A percentile compares a stretch with the other conserved stretches of the same genome.
These are phyloP conservation scores for Fusarium succisae DNA, from an alignment of 2,329 filamentous ascomycete genomes.

Conservation along the genomic window DNA sequence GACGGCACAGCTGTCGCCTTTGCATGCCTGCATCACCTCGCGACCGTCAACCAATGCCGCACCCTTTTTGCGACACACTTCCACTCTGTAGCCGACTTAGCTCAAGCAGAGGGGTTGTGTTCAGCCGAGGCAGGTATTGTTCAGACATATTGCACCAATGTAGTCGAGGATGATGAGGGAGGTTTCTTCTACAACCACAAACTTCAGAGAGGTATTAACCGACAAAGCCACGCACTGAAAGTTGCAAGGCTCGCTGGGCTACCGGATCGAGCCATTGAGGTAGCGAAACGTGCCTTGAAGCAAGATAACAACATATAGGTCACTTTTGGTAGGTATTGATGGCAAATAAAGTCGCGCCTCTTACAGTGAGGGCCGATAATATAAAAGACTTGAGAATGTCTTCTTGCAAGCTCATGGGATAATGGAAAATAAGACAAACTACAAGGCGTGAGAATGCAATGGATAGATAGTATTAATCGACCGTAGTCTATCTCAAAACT, in stretches of 20 bases:
- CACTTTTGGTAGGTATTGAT: background rate
- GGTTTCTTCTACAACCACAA: constrained; percentile 89
- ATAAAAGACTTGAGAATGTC: background rate
- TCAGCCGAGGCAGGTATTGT: constrained; percentile 55
- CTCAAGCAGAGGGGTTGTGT: constrained; percentile 59
- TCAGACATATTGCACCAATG: constrained; percentile 87
- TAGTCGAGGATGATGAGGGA: constrained; percentile 75
- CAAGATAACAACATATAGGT: constrained; percentile 2
- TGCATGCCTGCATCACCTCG: constrained; percentile 86
- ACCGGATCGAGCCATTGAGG: constrained; percentile 74
- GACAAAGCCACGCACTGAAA: constrained; percentile 89
- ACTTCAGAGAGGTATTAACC: constrained; percentile 83
- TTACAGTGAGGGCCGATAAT: background rate
- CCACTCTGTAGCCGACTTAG: constrained; percentile 83
- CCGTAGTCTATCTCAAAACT: background rate
- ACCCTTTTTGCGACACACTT: constrained; percentile 96
- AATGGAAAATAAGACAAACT: background rate
- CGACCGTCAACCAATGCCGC: constrained; percentile 78
- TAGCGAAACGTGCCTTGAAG: constrained; percentile 69
- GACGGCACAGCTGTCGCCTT: constrained; percentile 92
- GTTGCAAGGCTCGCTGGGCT: constrained; percentile 90
- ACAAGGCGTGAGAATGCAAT: background rate
- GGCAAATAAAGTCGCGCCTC: background rate
- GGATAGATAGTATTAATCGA: background rate
- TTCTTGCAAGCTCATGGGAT: background rate